Evolutionary conservation across 1,139 yeast species (phyloP), one percentile per base, ranked within the genome.

Genomic region (Blastobotrys illinoisensis): DNA sequence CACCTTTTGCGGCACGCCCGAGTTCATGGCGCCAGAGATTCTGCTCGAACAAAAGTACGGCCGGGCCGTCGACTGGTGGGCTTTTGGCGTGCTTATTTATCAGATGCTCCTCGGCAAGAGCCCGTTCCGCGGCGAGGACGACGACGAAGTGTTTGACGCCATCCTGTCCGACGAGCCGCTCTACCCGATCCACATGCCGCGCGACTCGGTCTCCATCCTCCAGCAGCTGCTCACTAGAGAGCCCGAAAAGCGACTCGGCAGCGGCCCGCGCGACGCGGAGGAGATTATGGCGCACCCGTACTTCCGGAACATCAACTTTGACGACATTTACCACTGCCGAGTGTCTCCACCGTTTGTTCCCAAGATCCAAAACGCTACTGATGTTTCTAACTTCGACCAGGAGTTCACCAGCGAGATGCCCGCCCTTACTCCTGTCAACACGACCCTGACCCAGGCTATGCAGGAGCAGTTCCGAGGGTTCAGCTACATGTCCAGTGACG

Each of bases 31-130:
- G 1, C 99, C 99, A 0, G 99, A 93, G 72, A 91, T 93, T 63
- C 79, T 95, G 66, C 84, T 88, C 56, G 98, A 95, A 54, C 96
- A 90, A 70, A 86, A 85, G 58, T 93, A 93, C 67, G 95, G 90
- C 51, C 82, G 96, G 64, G 87, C 95, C 49, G 99, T 93, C 53
- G 99, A 93, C 72, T 95, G 99, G 99, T 93, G 99, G 99, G 98
- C 99, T 0, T 89, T 91, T 76, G 99, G 99, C 53, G 98, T 95
- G 40, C 77, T 93, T 61, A 76, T 95, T 59, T 93, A 91, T 73
- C 99, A 93, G 72, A 93, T 93, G 99, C 78, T 93, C 56, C 78
- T 93, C 58, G 95, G 97, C 53, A 96, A 93, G 72, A 88, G 97
- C 3, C 99, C 99, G 47, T 93, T 93, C 74, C 86, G 95, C 62